phyloP scores from a whole-genome alignment of 2,329 filamentous ascomycete species.

The Aotearoamyces nothofagi region DNA sequence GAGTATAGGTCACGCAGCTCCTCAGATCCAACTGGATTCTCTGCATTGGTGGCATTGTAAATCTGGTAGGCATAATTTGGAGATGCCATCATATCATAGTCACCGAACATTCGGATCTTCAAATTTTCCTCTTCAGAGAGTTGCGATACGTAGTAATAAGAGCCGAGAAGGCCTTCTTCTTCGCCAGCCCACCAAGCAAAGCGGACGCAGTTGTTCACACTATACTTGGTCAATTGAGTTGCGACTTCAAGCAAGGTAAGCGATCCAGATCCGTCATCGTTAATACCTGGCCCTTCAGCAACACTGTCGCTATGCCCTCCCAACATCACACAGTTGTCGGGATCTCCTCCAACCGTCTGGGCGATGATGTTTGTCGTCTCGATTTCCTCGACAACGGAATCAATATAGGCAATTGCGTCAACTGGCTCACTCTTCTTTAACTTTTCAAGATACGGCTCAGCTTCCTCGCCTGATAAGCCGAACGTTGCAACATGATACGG shows the following conservation, averaged over 20 bases:
- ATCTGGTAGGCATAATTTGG: constrained; percentile 53
- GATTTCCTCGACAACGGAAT: constrained; percentile 37
- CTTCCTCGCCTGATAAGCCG: constrained; percentile 45
- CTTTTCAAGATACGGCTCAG: constrained; percentile 35
- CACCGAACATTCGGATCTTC: constrained; percentile 51
- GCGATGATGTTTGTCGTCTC: constrained; percentile 45
- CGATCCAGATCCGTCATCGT: constrained; percentile 24
- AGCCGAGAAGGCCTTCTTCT: constrained; percentile 51
- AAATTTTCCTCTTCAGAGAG: constrained; percentile 41
- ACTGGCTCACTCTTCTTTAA: constrained; percentile 34
- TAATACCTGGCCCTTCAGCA: constrained; percentile 36
- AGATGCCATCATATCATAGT: constrained; percentile 56
- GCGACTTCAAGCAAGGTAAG: constrained; percentile 45
- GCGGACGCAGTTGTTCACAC: constrained; percentile 48
- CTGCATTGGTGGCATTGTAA: constrained; percentile 57
- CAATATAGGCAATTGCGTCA: constrained; percentile 37
- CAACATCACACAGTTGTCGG: constrained; percentile 48
- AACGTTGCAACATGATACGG: constrained; percentile 52
- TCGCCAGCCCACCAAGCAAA: constrained; percentile 56
- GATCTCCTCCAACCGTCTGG: constrained; percentile 43
- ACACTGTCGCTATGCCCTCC: constrained; percentile 51
- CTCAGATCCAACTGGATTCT: constrained; percentile 55
- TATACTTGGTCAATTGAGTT: constrained; percentile 38
- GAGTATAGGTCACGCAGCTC: constrained; percentile 54
- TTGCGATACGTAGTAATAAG: constrained; percentile 40